These are phyloP conservation scores for Podaxis mareebaensis DNA, from an alignment of 768 basidiomycete genomes.

Conservation along the genomic window DNA sequence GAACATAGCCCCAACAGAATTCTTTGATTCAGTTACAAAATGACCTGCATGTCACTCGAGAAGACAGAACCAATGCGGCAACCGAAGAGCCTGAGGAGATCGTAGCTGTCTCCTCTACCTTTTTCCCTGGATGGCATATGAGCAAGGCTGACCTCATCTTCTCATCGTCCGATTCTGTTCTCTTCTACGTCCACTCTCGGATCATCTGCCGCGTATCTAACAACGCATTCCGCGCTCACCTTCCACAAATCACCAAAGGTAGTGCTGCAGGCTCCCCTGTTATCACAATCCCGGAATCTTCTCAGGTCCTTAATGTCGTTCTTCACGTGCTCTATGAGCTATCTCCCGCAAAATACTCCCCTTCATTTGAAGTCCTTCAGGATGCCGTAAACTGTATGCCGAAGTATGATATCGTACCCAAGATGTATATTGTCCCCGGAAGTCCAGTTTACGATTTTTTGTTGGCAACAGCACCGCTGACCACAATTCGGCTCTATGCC, in stretches of 20 bases:
- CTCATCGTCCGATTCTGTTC: constrained; percentile 57
- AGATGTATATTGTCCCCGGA: constrained; percentile 23
- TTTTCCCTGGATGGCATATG: constrained; percentile 23
- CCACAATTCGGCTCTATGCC: constrained; percentile 38
- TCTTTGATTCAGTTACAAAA: too few relatives aligned
- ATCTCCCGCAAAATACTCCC: constrained; percentile 50
- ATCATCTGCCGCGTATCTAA: constrained; percentile 43
- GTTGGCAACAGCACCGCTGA: constrained; percentile 24
- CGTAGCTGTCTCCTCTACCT: constrained; percentile 29
- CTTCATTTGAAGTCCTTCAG: constrained; percentile 44
- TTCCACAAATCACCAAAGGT: too few relatives aligned
- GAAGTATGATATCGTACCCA: constrained; percentile 20
- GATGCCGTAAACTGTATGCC: constrained; percentile 37
- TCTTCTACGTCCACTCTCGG: constrained; percentile 58
- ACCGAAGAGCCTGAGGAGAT: too few relatives aligned
- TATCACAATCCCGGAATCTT: constrained; percentile 41
- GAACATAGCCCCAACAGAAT: too few relatives aligned
- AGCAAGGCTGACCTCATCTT: constrained; percentile 34
- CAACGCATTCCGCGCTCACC: constrained; percentile 38
- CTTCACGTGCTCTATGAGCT: constrained; percentile 52
- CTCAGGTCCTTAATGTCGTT: constrained; percentile 49
- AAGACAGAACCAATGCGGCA: too few relatives aligned
- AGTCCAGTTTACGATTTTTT: constrained; percentile 24
- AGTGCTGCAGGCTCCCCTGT: constrained; percentile 23
- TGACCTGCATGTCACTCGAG: too few relatives aligned